phyloP scores from a whole-genome alignment of 768 basidiomycete genomes.

The Mycena polygramma region DNA sequence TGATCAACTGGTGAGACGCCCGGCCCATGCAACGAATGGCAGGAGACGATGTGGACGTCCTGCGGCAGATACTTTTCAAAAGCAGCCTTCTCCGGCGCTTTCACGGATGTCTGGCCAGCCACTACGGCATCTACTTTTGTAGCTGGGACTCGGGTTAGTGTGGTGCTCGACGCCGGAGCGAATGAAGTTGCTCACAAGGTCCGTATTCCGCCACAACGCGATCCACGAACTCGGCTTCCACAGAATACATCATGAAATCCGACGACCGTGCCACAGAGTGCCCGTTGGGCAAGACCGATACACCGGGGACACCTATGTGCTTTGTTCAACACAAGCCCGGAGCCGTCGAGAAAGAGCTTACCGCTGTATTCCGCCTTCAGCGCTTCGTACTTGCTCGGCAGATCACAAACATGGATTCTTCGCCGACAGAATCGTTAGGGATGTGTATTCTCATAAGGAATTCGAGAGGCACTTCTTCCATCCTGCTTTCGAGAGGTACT shows the following conservation, averaged over 20 bases:
- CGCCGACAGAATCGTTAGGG: slow-evolving; percentile 21
- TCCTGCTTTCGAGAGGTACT: slow-evolving; percentile 79
- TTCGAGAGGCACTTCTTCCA: slow-evolving; percentile 80
- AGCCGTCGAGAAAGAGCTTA: slow-evolving; percentile 42
- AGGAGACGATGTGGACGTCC: slow-evolving; percentile 91
- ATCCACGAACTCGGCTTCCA: slow-evolving; percentile 91
- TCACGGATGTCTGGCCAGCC: slow-evolving; percentile 96
- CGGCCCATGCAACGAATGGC: slow-evolving; percentile 96
- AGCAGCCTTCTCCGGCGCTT: slow-evolving; percentile 91
- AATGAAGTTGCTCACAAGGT: slow-evolving; percentile 75
- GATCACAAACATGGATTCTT: slow-evolving; percentile 93
- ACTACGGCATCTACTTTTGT: slow-evolving; percentile 95
- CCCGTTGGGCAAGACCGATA: slow-evolving; percentile 82
- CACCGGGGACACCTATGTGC: slow-evolving; percentile 64
- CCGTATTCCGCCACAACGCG: slow-evolving; percentile 90
- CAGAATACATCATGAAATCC: slow-evolving; percentile 95
- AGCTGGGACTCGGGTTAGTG: slow-evolving; percentile 59
- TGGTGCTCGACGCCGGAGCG: neutral
- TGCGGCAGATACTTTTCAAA: slow-evolving; percentile 90
- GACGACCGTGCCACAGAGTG: slow-evolving; percentile 90
- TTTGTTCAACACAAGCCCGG: neutral
- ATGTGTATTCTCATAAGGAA: slow-evolving; percentile 18
- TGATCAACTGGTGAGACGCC: slow-evolving; percentile 90
- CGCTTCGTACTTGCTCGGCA: slow-evolving; percentile 77
- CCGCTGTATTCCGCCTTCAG: slow-evolving; percentile 74